phyloP scores from a whole-genome alignment of 2,329 filamentous ascomycete species.

The Fusarium nodosum region DNA sequence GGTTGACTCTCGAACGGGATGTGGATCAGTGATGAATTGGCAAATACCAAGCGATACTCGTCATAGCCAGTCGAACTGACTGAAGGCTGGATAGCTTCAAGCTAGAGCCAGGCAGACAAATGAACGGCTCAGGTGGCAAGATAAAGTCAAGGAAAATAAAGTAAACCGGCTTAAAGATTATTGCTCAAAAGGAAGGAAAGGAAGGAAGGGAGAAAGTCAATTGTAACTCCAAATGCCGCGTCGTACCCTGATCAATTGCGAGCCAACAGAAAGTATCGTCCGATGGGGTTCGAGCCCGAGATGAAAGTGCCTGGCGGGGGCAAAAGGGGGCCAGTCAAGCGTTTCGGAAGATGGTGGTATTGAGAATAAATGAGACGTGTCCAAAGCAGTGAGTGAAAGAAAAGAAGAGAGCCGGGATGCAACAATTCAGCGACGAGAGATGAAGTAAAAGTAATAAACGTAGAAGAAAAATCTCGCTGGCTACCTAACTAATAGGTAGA shows the following conservation, averaged over 20 bases:
- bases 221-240: conserved; percentile 3
- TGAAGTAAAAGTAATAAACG: neutral
- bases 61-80: conserved; percentile 11
- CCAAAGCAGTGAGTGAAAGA: conserved; percentile 16
- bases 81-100: conserved; percentile 16
- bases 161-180: neutral
- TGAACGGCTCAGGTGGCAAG: neutral
- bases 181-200: conserved; percentile 6
- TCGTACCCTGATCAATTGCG: conserved; percentile 27
- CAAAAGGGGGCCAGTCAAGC: conserved; percentile 31
- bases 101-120: conserved; percentile 19
- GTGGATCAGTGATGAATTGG: conserved; percentile 18
- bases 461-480: conserved; percentile 17
- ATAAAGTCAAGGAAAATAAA: neutral
- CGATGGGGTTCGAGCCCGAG: conserved; percentile 25
- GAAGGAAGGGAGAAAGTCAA: neutral
- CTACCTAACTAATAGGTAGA: neutral
- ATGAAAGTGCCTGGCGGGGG: conserved; percentile 33
- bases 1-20: conserved; percentile 3
- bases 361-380: conserved; percentile 20
- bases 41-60: conserved; percentile 6
- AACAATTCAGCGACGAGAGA: conserved; percentile 15
- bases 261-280: conserved; percentile 22
- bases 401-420: neutral
- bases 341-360: conserved; percentile 32